phyloP scores from a whole-genome alignment of 495 filamentous ascomycete species.

The Amorphotheca resinae region DNA sequence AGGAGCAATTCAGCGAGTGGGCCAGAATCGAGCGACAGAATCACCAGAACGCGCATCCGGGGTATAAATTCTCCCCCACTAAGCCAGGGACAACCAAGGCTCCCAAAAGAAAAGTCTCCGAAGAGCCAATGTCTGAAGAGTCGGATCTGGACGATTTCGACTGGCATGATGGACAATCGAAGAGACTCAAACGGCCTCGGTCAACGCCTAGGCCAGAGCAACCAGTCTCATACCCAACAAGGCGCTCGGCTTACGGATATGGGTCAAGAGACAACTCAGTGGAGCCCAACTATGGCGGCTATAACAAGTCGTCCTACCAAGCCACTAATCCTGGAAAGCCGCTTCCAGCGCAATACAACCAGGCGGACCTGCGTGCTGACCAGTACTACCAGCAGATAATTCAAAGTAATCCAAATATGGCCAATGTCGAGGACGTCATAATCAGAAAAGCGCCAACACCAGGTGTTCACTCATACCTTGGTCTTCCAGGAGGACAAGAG shows the following conservation, averaged over 20 bases:
- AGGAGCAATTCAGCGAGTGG: slow-evolving; percentile 68
- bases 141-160: slow-evolving; percentile 29
- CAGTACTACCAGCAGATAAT: slow-evolving; percentile 53
- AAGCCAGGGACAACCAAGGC: slow-evolving; percentile 42
- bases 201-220: slow-evolving; percentile 18
- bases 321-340: slow-evolving; percentile 49
- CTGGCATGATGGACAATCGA: slow-evolving; percentile 23
- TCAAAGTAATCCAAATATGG: slow-evolving; percentile 25
- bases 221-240: slow-evolving; percentile 18
- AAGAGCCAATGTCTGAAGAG: slow-evolving; percentile 27
- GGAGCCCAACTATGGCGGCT: slow-evolving; percentile 26
- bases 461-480: slow-evolving; percentile 7
- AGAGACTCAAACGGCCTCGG: slow-evolving; percentile 22
- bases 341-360: slow-evolving; percentile 40
- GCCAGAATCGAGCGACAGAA: slow-evolving; percentile 75
- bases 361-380: slow-evolving; percentile 30
- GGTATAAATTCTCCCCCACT: slow-evolving; percentile 88
- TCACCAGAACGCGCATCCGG: slow-evolving; percentile 75
- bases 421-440: slow-evolving; percentile 39
- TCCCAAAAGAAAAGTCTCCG: slow-evolving; percentile 31
- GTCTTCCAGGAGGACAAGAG: slow-evolving; percentile 17
- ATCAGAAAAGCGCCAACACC: slow-evolving; percentile 35
- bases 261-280: slow-evolving; percentile 22
- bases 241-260: slow-evolving; percentile 20
- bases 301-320: slow-evolving; percentile 45